These are phyloP conservation scores for Pyrenophora graminea DNA, from an alignment of 2,329 filamentous ascomycete genomes.

Conservation along the genomic window DNA sequence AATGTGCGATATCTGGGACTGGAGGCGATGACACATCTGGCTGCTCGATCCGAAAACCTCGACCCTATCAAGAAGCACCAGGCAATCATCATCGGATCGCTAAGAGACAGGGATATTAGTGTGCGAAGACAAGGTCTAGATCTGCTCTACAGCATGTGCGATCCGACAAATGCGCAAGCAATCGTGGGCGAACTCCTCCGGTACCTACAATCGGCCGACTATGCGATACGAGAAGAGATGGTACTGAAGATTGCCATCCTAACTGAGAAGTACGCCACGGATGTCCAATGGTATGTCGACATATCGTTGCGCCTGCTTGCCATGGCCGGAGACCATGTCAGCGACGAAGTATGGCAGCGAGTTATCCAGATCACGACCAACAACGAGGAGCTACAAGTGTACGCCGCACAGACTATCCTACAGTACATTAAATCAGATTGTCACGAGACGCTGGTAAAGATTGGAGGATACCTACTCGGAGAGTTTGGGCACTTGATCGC, in stretches of 20 bases:
- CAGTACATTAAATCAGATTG: constrained; percentile 94
- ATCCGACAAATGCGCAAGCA: constrained; percentile 87
- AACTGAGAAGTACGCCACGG: constrained; percentile 97
- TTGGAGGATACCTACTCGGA: constrained; percentile 92
- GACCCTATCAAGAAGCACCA: constrained; percentile 99
- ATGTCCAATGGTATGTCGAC: constrained; percentile 99
- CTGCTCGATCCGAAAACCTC: constrained; percentile 87
- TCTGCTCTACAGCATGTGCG: constrained; percentile 99
- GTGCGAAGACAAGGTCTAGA: constrained; percentile 95
- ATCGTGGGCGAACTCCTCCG: constrained; percentile 93
- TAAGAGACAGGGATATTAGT: constrained; percentile 95
- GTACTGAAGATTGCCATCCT: constrained; percentile 97
- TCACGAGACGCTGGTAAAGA: constrained; percentile 97
- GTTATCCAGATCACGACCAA: constrained; percentile 99
- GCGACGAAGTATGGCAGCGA: constrained; percentile 98
- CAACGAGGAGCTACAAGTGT: constrained; percentile 96
- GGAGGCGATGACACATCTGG: constrained; percentile 97
- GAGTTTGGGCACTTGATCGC: constrained; percentile 97
- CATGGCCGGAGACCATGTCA: constrained; percentile 97
- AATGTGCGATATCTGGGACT: constrained; percentile 95
- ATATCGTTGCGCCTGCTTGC: constrained; percentile 92
- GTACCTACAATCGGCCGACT: constrained; percentile 95
- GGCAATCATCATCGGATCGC: constrained; percentile 88
- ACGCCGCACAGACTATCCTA: constrained; percentile 90
- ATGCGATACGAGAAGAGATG: constrained; percentile 98